Conservation (phyloP, 805 yeast genomes). For the Cyberlindnera suaveolens region DNA sequence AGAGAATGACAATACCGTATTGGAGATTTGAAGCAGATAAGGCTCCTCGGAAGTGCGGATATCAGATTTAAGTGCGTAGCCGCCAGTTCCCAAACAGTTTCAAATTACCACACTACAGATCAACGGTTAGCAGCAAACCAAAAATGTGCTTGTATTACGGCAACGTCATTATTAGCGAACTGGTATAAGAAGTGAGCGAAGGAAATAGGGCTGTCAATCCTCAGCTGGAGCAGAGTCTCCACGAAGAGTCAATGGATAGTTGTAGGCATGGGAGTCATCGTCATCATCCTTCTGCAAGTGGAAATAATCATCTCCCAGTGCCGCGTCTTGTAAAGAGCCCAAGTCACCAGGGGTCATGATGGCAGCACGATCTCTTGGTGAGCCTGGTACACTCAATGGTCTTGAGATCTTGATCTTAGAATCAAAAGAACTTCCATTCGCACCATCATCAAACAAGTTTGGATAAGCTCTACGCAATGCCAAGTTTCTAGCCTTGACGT, state of each 20-base stretch:
- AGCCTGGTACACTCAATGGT: slow-evolving; percentile 95
- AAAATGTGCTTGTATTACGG: too few relatives aligned
- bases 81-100: too few relatives aligned
- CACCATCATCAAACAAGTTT: slow-evolving; percentile 50
- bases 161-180: too few relatives aligned
- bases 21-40: too few relatives aligned
- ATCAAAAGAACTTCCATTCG: slow-evolving; percentile 28
- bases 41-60: too few relatives aligned
- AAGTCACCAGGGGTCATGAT: slow-evolving; percentile 97
- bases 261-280: slow-evolving; percentile 34
- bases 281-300: slow-evolving; percentile 39
- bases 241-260: slow-evolving; percentile 43
- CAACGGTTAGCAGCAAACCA: too few relatives aligned
- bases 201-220: background rate
- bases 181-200: background rate
- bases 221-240: slow-evolving; percentile 39
- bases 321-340: slow-evolving; percentile 92
- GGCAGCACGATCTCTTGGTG: slow-evolving; percentile 73
- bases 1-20: too few relatives aligned
- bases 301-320: slow-evolving; percentile 74
- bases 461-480: slow-evolving; percentile 94
- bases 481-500: slow-evolving; percentile 88
- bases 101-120: too few relatives aligned
- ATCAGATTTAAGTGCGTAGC: too few relatives aligned
- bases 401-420: slow-evolving; percentile 67